A percentile compares a stretch with the other conserved stretches of the same genome.
Conservation (phyloP, 2,329 filamentous ascomycete genomes). For the Colletotrichum chlorophyti region DNA sequence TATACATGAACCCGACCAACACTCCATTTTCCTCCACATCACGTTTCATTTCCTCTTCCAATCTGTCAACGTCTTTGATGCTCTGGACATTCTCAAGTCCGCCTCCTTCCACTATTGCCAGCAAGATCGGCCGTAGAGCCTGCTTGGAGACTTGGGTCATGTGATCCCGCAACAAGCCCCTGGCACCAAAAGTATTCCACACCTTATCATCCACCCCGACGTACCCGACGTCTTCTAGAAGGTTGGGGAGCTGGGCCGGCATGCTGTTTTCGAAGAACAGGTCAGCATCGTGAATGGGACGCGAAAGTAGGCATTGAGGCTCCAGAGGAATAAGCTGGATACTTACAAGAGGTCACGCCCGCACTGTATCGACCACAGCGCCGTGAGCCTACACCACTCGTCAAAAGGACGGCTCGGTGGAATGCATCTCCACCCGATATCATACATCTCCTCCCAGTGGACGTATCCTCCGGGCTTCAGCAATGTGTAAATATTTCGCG, state of each 20-base stretch:
- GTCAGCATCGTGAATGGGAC: neutral
- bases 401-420: slow-evolving; percentile 13
- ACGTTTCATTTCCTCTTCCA: neutral
- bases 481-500: slow-evolving; percentile 14
- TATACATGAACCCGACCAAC: neutral
- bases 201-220: neutral
- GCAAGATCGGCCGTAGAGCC: neutral
- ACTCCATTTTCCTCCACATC: neutral
- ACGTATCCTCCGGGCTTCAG: slow-evolving; percentile 27
- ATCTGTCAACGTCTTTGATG: neutral
- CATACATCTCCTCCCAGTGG: slow-evolving; percentile 28
- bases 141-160: neutral
- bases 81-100: neutral
- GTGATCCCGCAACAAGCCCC: neutral
- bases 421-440: neutral
- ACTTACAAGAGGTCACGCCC: neutral
- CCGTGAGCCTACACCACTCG: slow-evolving; percentile 1
- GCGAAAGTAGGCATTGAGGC: neutral
- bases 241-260: neutral
- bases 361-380: neutral
- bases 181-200: neutral
- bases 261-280: neutral
- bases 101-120: neutral
- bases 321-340: neutral
- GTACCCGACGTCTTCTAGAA: neutral